These are phyloP conservation scores for Inga laurina DNA, from an alignment of 306 rosid genomes.

Conservation along the genomic window DNA sequence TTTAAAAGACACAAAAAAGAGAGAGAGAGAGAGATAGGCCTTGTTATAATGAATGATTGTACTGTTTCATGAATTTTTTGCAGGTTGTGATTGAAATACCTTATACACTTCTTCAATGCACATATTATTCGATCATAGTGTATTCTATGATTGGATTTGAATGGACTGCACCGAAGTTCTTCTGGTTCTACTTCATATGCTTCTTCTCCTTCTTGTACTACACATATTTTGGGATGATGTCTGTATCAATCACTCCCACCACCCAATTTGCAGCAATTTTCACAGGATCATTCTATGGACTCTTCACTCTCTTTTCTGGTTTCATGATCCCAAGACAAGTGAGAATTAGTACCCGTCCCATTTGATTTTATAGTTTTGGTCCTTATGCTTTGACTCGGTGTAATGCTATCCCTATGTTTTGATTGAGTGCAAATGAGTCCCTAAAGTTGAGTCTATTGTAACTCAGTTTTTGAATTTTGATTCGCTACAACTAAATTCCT, in stretches of 20 bases:
- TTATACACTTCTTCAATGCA: slow-evolving; percentile 60
- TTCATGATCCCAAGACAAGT: slow-evolving; percentile 91
- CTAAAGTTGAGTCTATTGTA: too few species aligned
- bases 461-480: too few species aligned
- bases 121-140: slow-evolving; percentile 63
- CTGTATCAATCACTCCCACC: slow-evolving; percentile 91
- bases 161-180: slow-evolving; percentile 73
- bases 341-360: slow-evolving; percentile 45
- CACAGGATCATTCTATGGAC: slow-evolving; percentile 79
- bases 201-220: slow-evolving; percentile 91
- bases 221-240: slow-evolving; percentile 99
- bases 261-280: slow-evolving; percentile 88
- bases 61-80: slow-evolving; percentile 18
- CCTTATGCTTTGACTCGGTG: too few species aligned
- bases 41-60: background rate
- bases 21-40: background rate
- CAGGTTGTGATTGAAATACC: slow-evolving; percentile 88
- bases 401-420: too few species aligned
- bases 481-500: too few species aligned
- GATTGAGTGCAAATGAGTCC: fast-evolving
- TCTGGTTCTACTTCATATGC: slow-evolving; percentile 83
- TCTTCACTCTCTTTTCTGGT: slow-evolving; percentile 95
- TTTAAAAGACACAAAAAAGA: background rate
- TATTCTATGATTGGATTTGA: slow-evolving; percentile 82
- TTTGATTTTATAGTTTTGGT: background rate